A percentile compares a stretch with the other conserved stretches of the same genome.
phyloP scores from a whole-genome alignment of 2,329 filamentous ascomycete species.

The Aspergillus ochraceoroseus region DNA sequence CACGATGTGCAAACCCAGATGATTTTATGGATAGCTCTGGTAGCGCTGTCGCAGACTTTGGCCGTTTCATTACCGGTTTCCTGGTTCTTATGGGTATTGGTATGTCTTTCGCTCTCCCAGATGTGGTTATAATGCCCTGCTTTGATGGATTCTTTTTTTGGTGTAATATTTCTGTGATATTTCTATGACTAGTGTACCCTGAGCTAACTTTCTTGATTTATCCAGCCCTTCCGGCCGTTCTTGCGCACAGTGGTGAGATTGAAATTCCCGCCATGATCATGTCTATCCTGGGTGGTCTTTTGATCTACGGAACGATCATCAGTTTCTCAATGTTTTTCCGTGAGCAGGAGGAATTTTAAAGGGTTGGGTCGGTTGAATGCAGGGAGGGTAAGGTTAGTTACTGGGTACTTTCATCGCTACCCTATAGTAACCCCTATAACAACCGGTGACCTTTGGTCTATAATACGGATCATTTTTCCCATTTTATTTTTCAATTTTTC shows the following conservation, averaged over 20 bases:
- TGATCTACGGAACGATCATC: conserved; percentile 98
- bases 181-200: too few species aligned
- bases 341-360: conserved; percentile 91
- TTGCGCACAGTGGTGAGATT: conserved; percentile 84
- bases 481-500: conserved; percentile 11
- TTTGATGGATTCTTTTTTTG: too few species aligned
- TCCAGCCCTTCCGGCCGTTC: conserved; percentile 75
- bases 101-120: conserved; percentile 49
- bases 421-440: background rate
- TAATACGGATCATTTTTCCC: background rate
- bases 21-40: conserved; percentile 87
- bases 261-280: conserved; percentile 82
- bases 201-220: conserved; percentile 3
- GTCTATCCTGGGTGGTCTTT: conserved; percentile 83
- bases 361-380: background rate
- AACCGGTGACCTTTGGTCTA: background rate
- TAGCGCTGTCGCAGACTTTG: conserved; percentile 83
- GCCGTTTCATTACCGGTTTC: conserved; percentile 90
- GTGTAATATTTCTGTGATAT: too few species aligned
- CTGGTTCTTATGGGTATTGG: conserved; percentile 96
- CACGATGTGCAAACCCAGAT: conserved; percentile 81
- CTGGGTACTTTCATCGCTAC: too few species aligned
- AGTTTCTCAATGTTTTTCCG: conserved; percentile 98
- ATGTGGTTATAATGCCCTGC: too few species aligned
- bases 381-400: background rate